Evolutionary conservation across 2,329 filamentous ascomycete species (phyloP).

Genomic region (Cryoendolithus antarcticus): DNA sequence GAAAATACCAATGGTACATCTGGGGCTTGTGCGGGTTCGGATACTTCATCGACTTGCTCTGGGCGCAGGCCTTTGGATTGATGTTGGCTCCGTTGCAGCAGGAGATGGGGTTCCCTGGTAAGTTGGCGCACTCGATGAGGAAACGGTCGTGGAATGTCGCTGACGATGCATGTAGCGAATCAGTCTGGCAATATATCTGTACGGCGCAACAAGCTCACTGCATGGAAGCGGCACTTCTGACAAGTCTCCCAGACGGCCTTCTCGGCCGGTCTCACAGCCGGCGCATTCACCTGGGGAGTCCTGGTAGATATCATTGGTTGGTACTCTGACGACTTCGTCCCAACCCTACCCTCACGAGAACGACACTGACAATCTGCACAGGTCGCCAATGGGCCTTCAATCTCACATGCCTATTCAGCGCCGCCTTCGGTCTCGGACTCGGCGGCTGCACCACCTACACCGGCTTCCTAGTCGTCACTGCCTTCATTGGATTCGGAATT

Average conservation of each 20-base stretch:
- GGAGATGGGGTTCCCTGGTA: conserved; percentile 39
- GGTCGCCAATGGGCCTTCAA: conserved; percentile 46
- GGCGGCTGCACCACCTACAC: conserved; percentile 39
- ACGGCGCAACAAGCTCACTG: conserved; percentile 2
- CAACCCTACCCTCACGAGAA: no score
- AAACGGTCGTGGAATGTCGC: background rate
- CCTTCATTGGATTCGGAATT: conserved; percentile 40
- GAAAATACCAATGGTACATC: conserved; percentile 38
- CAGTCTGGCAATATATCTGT: conserved; percentile 39
- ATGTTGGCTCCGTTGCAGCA: conserved; percentile 43
- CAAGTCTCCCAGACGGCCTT: conserved; percentile 28
- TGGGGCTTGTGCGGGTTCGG: conserved; percentile 44
- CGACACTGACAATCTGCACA: conserved; percentile 10
- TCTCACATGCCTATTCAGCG: conserved; percentile 42
- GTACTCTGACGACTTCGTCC: conserved; percentile 4
- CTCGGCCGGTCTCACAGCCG: conserved; percentile 42
- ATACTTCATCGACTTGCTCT: conserved; percentile 44
- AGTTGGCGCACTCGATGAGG: background rate
- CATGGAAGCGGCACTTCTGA: conserved; percentile 1
- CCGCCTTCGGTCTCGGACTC: conserved; percentile 41
- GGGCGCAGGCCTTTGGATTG: conserved; percentile 47
- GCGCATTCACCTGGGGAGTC: conserved; percentile 45
- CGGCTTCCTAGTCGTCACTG: conserved; percentile 41
- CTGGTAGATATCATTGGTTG: conserved; percentile 40
- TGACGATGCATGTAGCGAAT: conserved; percentile 4